Evolutionary conservation across 2,329 filamentous ascomycete genomes (phyloP), one percentile per base, ranked within the genome.

Genomic region (Fusarium protoensiforme): DNA sequence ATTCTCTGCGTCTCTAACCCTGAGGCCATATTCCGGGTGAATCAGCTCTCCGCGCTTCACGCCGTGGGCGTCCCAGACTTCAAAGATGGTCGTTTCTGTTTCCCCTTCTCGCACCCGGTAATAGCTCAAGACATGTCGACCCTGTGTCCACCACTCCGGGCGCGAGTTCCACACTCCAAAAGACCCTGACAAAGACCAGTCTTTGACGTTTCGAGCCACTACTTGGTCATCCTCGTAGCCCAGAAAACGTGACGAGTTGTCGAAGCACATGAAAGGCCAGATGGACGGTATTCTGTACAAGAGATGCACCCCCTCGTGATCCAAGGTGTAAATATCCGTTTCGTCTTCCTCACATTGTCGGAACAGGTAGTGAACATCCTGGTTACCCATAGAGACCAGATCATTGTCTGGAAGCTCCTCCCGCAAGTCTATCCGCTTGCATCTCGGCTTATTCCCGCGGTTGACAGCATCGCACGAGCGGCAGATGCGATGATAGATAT

Each of bases 31-130:
- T 33, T 20, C n/a, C 6, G 33, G 35, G 11, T 43, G n/a, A 1
- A 46, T 7, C 1, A 66, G 24, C 29, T 61, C 33, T 51, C 66
- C 61, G 5, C 33, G 54, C 33, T 70, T 67, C 13, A 18, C 27
- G 18, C 39, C 69, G 29, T 67, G 22, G 2, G 13, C 7, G 10
- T 70, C 54, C 69, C 65, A 73, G 7, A 73, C n/a, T 16, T 72
- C 66, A 18, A 63, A 24, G 18, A 48, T 16, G 10, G n/a, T 54
- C 5, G 61, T 41, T 4, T 18, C 16, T 27, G 29, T 2, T 16
- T 36, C 10, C 18, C 27, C 36, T 22, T n/a, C n/a, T 22, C 14
- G 6, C 29, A 6, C 4, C 14, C 5, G 3, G 20, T 56, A 27
- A 14, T 18, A 16, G 18, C 18, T 29, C 31, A 65, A 31, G 29